Evolutionary conservation across 345 rosid genomes (phyloP).

Genomic region (Trapa bicornis): DNA sequence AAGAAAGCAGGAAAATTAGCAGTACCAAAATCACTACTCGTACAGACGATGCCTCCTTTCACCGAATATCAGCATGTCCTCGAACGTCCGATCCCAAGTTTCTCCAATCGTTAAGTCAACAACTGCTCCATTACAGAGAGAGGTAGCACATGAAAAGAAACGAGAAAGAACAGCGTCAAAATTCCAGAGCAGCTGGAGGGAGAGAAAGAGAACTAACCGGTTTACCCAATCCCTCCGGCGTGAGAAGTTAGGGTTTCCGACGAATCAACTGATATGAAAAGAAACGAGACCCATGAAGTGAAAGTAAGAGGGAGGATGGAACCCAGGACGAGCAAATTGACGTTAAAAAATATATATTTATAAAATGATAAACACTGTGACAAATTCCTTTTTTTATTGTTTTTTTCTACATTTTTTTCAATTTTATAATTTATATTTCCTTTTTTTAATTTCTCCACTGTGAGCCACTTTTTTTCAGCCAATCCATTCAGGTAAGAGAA

Average conservation of each 20-base stretch:
- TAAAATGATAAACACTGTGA: background rate
- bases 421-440: background rate
- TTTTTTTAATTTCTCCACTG: background rate
- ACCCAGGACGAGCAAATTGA: background rate
- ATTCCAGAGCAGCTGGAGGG: background rate
- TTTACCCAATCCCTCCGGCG: conserved; percentile 26
- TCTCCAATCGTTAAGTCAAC: background rate
- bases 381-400: background rate
- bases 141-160: background rate
- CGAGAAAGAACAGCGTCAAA: background rate
- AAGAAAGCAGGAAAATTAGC: conserved; percentile 35
- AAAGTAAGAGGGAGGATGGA: background rate
- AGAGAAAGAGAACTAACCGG: conserved; percentile 29
- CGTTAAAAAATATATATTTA: background rate
- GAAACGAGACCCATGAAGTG: background rate
- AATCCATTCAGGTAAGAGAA: background rate
- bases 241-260: conserved; percentile 71
- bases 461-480: background rate
- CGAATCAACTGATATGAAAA: conserved; percentile 3
- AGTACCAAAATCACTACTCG: conserved; percentile 77
- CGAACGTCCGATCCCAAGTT: background rate
- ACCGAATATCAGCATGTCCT: conserved; percentile 12
- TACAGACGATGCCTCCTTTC: conserved; percentile 98
- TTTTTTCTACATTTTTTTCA: too few relatives aligned
- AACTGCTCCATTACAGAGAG: background rate